Conservation (phyloP, 495 filamentous ascomycete genomes). For the Durotheca rogersii region DNA sequence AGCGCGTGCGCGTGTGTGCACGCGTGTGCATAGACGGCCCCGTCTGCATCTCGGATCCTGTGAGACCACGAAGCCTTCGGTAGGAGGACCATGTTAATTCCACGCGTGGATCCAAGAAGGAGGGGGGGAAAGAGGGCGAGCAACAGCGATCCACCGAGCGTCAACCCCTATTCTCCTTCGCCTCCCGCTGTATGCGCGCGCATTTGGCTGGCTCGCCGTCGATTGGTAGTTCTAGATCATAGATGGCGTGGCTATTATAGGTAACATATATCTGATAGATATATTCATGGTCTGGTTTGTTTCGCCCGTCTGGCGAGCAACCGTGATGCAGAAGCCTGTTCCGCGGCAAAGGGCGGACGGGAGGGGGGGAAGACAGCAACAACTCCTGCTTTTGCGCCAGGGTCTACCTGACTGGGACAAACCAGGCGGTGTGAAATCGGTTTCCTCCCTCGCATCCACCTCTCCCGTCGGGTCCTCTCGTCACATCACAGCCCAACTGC, state of each 20-base stretch:
- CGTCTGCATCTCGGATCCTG: conserved; percentile 20
- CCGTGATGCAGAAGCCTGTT: conserved; percentile 12
- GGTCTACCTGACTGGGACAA: conserved; percentile 7
- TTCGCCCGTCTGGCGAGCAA: conserved; percentile 7
- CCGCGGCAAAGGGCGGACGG: background rate
- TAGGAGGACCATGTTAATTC: conserved; percentile 21
- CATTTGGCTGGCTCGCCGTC: background rate
- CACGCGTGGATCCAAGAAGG: conserved; percentile 19
- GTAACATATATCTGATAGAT: too few relatives aligned
- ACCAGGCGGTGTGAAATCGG: conserved; percentile 29
- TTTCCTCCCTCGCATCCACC: conserved; percentile 23
- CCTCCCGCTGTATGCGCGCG: background rate
- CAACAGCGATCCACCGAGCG: background rate
- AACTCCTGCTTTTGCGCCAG: background rate
- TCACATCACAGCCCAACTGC: conserved; percentile 25
- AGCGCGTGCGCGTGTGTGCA: too few relatives aligned
- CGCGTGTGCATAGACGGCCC: conserved; percentile 1
- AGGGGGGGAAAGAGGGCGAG: background rate
- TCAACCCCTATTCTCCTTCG: conserved; percentile 1
- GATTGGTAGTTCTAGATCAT: conserved; percentile 4
- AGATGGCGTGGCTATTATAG: too few relatives aligned
- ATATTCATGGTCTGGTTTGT: conserved; percentile 10
- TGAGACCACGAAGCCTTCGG: conserved; percentile 23
- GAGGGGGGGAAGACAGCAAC: too few relatives aligned
- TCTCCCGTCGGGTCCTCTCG: conserved; percentile 21